These are phyloP conservation scores for Huiozyma naganishii DNA, from an alignment of 805 yeast genomes.

Conservation along the genomic window DNA sequence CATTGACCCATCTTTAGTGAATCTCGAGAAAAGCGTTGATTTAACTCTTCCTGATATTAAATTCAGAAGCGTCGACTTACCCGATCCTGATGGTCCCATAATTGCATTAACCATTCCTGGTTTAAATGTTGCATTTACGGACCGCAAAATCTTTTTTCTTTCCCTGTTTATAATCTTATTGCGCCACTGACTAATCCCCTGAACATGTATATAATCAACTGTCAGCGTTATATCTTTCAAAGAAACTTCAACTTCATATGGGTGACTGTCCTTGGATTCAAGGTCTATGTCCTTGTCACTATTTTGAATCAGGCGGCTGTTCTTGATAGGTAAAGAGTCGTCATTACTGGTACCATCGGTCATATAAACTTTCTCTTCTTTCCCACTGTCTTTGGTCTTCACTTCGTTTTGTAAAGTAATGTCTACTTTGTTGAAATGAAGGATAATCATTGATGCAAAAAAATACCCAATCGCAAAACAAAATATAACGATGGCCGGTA, in stretches of 20 bases:
- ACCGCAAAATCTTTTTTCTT: conserved; percentile 31
- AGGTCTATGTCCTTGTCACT: conserved; percentile 12
- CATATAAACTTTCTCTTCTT: background rate
- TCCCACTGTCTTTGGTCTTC: conserved; percentile 9
- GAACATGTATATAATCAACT: conserved; percentile 5
- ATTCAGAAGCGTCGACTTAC: conserved; percentile 60
- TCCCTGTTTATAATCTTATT: conserved; percentile 7
- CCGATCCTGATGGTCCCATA: conserved; percentile 77
- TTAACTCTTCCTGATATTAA: conserved; percentile 48
- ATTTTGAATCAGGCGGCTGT: background rate
- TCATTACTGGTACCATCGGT: background rate
- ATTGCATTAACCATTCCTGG: conserved; percentile 56
- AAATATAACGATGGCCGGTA: conserved; percentile 50
- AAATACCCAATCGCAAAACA: conserved; percentile 51
- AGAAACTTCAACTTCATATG: conserved; percentile 7
- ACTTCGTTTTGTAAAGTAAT: conserved; percentile 18
- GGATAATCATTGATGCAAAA: conserved; percentile 35
- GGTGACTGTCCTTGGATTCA: conserved; percentile 1
- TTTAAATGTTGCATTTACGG: conserved; percentile 40
- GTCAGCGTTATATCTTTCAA: conserved; percentile 9
- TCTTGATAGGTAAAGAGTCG: background rate
- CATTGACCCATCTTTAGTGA: conserved; percentile 32
- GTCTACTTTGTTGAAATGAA: conserved; percentile 36
- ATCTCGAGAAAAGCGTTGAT: conserved; percentile 23
- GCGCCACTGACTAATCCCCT: conserved; percentile 3